Evolutionary conservation across 306 rosid genomes (phyloP), one percentile per base, ranked within the genome.

Genomic region (Pterocarpus santalinus): DNA sequence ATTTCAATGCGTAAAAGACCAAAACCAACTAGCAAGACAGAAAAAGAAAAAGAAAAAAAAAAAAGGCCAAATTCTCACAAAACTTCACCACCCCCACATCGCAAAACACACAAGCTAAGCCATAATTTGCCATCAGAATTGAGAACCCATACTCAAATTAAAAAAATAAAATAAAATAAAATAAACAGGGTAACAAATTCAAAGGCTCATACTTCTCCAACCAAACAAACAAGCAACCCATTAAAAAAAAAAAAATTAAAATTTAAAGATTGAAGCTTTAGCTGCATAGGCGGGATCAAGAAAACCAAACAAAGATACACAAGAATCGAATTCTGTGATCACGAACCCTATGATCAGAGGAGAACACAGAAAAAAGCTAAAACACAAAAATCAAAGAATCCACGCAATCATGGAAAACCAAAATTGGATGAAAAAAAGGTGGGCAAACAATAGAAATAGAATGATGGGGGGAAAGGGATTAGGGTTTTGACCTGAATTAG

Each of bases 331-430:
- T 61, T 58, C 17, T 8, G 76, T 68, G 73, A 73, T 73, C 41
- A 39, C 39, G 43, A 81, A 73, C 75, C 82, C 46, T 70, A 65
- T 58, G 84, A 86, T 79, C 80, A 82, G 49, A 55, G 5, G 7
- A 55, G 30, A 82, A 64, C 41, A 47, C 9, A 16, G 9, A 86
- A 86, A 64, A 15, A 47, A 43, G 13, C 16, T 30, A 79, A 65
- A 73, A 52, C 30, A 79, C 0, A 8, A 51, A 39, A 72, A 69
- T 69, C 15, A 69, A 52, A 4, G 15, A 73, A 73, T 43, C 13
- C 55, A 8, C 46, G 89, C 70, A 41, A 13, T 57, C 7, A 16
- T 15, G 67, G 17, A 51, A 53, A 8, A 61, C 51, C 35, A 72
- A 79, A 56, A 56, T 73, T 82, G 58, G 72, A 70, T 51, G 78